These are phyloP conservation scores for Halophytophthora batemanensis DNA, from an alignment of 352 stramenopile species.

Conservation along the genomic window DNA sequence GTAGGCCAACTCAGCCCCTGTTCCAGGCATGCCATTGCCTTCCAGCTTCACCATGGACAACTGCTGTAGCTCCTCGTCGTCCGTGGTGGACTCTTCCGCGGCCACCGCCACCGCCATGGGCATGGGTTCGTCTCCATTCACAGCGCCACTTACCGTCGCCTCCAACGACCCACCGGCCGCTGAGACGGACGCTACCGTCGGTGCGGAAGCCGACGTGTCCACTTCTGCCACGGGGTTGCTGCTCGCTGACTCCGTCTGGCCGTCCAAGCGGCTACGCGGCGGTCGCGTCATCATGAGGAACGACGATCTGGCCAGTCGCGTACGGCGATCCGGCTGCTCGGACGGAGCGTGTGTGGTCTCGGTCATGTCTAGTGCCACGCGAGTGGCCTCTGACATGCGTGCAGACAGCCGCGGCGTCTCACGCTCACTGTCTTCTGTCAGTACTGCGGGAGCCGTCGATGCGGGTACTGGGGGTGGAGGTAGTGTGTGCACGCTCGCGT, in stretches of 20 bases:
- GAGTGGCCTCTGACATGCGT: constrained; percentile 19
- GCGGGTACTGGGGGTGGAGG: background rate
- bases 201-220: background rate
- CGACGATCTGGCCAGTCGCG: constrained; percentile 26
- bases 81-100: constrained; percentile 69
- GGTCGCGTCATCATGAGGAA: constrained; percentile 31
- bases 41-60: constrained; percentile 60
- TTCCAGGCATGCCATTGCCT: constrained; percentile 5
- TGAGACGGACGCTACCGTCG: constrained; percentile 8
- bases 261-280: constrained; percentile 23
- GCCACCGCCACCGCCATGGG: constrained; percentile 30
- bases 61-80: constrained; percentile 76
- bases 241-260: constrained; percentile 7
- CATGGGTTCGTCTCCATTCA: constrained; percentile 29
- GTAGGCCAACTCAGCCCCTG: constrained; percentile 46
- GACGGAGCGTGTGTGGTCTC: background rate
- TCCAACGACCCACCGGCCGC: constrained; percentile 21
- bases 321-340: constrained; percentile 15
- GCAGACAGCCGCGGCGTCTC: constrained; percentile 32
- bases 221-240: constrained; percentile 6
- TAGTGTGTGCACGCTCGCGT: background rate
- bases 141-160: constrained; percentile 22
- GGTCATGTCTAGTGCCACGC: background rate
- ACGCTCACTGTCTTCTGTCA: constrained; percentile 26
- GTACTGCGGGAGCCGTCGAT: background rate